Conservation (phyloP, 2,329 filamentous ascomycete genomes). For the Colletotrichum sp. region DNA sequence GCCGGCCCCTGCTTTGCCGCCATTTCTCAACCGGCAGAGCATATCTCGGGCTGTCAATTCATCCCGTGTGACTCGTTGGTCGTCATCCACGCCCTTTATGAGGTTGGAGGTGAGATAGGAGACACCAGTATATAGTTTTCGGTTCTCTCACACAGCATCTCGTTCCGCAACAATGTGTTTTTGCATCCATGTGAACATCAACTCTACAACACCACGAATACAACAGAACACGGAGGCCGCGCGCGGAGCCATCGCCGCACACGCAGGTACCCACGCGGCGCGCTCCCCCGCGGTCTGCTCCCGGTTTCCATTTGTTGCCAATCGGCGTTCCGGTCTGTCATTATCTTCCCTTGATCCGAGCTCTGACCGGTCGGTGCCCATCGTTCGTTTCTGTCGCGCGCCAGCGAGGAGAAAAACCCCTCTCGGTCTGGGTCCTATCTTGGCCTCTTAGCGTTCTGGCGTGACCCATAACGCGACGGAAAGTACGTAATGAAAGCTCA, state of each 20-base stretch:
- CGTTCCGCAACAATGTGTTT: not conserved
- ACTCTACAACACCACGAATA: not conserved
- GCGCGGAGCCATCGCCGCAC: not conserved
- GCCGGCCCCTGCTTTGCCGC: not conserved
- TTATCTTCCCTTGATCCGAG: constrained; percentile 3
- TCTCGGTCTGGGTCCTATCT: constrained; percentile 21
- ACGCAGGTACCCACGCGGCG: not conserved
- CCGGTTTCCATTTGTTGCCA: not conserved
- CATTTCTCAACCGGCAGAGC: not conserved
- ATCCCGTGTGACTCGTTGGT: not conserved
- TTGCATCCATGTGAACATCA: not conserved
- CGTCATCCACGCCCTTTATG: not conserved
- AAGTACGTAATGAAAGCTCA: constrained; percentile 17
- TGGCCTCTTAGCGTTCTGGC: not conserved
- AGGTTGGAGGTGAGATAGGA: not conserved
- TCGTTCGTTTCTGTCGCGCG: not conserved
- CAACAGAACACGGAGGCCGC: not conserved
- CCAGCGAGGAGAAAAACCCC: not conserved
- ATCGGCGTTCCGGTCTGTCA: constrained; percentile 10
- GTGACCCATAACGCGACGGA: not conserved
- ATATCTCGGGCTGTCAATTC: not conserved
- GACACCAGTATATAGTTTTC: not conserved
- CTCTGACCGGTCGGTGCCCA: not conserved
- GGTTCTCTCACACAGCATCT: not conserved
- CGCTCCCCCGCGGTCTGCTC: not conserved